These are phyloP conservation scores for Venturia asperata DNA, from an alignment of 2,329 filamentous ascomycete species.

Conservation along the genomic window DNA sequence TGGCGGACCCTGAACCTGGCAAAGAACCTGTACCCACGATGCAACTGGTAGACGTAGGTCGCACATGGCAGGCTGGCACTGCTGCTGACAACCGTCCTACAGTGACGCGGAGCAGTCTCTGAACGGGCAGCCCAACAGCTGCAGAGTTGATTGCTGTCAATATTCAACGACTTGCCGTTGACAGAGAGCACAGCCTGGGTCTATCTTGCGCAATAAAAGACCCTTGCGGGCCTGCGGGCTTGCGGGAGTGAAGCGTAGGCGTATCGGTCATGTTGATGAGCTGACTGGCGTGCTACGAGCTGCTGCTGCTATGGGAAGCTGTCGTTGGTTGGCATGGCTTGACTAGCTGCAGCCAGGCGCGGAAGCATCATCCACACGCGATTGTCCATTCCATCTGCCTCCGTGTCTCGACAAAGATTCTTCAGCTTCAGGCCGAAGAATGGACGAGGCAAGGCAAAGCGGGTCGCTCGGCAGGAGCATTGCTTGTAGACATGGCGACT, in stretches of 20 bases:
- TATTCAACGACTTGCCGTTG: conserved; percentile 12
- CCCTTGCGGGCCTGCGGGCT: conserved; percentile 8
- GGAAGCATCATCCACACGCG: background rate
- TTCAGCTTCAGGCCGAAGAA: background rate
- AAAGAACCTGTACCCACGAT: background rate
- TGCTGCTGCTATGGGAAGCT: background rate
- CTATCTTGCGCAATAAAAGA: conserved; percentile 11
- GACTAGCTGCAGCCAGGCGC: conserved; percentile 5
- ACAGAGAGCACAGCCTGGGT: conserved; percentile 10
- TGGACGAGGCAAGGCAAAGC: background rate
- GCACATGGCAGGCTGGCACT: background rate
- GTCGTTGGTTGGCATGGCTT: conserved; percentile 4
- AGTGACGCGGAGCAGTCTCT: conserved; percentile 10
- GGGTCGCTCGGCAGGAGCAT: background rate
- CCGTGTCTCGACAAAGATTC: background rate
- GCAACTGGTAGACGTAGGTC: background rate
- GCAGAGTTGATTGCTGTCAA: conserved; percentile 10
- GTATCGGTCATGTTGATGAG: background rate
- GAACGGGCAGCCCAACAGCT: background rate
- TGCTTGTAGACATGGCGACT: background rate
- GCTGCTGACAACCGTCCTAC: background rate
- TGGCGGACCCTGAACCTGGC: background rate
- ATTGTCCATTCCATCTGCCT: background rate
- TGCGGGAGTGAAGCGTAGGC: background rate
- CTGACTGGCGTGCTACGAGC: background rate